phyloP scores from a whole-genome alignment of 495 filamentous ascomycete genomes.

The Aspergillus ellipticus region DNA sequence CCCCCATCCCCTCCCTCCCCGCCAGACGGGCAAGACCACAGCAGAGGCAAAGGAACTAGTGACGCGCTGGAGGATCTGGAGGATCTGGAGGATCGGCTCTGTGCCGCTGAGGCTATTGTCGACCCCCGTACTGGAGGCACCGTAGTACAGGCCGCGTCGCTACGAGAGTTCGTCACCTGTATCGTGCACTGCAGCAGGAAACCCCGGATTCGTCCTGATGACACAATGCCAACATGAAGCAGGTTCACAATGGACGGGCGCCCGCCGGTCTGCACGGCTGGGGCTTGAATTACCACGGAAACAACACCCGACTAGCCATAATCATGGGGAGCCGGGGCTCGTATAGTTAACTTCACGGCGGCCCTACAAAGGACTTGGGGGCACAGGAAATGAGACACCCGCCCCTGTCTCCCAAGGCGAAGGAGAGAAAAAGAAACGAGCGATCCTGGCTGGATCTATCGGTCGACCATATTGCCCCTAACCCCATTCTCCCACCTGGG shows the following conservation, averaged over 20 bases:
- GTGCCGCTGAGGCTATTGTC: not conserved
- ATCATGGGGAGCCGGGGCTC: not conserved
- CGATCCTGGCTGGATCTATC: too few species aligned
- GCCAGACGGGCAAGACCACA: not conserved
- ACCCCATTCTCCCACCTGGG: not conserved
- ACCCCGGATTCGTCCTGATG: not conserved
- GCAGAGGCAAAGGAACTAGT: not conserved
- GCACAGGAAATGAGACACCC: too few species aligned
- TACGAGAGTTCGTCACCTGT: constrained; percentile 5
- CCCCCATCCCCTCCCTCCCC: too few species aligned
- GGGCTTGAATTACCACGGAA: not conserved
- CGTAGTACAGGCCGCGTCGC: not conserved
- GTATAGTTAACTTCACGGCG: not conserved
- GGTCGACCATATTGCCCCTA: not conserved
- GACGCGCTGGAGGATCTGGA: not conserved
- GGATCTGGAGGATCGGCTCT: not conserved
- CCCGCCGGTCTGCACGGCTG: not conserved
- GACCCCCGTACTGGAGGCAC: not conserved
- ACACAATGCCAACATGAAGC: not conserved
- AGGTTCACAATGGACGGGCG: not conserved
- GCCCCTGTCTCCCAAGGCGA: too few species aligned
- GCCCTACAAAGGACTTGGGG: not conserved
- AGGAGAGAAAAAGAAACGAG: not conserved
- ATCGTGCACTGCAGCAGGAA: constrained; percentile 10
- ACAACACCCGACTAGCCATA: not conserved